A percentile compares a stretch with the other conserved stretches of the same genome.
phyloP scores from a whole-genome alignment of 208 protist genomes.

The Trypanosoma caninum region DNA sequence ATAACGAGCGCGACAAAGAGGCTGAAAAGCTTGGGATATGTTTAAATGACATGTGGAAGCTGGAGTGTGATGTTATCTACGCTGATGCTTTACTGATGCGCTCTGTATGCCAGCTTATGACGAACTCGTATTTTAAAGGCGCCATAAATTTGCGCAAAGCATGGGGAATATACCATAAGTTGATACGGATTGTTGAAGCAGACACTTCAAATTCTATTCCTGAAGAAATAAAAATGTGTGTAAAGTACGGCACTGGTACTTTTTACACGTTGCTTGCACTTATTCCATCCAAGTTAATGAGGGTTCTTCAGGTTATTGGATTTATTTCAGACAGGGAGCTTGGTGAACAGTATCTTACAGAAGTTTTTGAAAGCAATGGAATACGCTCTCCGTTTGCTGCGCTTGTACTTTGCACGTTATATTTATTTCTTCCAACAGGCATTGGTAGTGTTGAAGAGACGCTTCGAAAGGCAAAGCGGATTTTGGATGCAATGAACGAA shows the following conservation, averaged over 20 bases:
- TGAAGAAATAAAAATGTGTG: conserved; percentile 78
- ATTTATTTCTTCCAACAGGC: conserved; percentile 88
- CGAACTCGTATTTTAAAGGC: conserved; percentile 90
- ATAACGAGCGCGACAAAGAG: conserved; percentile 48
- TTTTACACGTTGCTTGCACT: conserved; percentile 90
- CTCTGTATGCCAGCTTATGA: conserved; percentile 84
- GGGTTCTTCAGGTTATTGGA: conserved; percentile 85
- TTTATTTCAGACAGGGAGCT: conserved; percentile 89
- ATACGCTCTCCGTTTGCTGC: conserved; percentile 85
- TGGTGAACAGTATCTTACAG: conserved; percentile 88
- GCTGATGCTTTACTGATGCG: conserved; percentile 82
- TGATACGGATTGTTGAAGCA: conserved; percentile 67
- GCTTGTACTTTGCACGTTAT: conserved; percentile 83
- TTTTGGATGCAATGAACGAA: conserved; percentile 81
- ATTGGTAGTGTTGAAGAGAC: conserved; percentile 75
- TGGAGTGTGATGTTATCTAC: conserved; percentile 92
- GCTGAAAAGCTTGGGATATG: conserved; percentile 42
- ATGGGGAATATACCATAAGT: conserved; percentile 80
- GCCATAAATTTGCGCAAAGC: conserved; percentile 87
- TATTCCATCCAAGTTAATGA: conserved; percentile 86
- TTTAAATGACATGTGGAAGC: conserved; percentile 77
- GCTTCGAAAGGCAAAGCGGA: conserved; percentile 62
- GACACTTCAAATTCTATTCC: conserved; percentile 75
- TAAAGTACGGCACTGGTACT: conserved; percentile 86
- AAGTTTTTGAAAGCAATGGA: conserved; percentile 86